phyloP scores from a whole-genome alignment of 257 asterid species.

The Cruciata laevipes region DNA sequence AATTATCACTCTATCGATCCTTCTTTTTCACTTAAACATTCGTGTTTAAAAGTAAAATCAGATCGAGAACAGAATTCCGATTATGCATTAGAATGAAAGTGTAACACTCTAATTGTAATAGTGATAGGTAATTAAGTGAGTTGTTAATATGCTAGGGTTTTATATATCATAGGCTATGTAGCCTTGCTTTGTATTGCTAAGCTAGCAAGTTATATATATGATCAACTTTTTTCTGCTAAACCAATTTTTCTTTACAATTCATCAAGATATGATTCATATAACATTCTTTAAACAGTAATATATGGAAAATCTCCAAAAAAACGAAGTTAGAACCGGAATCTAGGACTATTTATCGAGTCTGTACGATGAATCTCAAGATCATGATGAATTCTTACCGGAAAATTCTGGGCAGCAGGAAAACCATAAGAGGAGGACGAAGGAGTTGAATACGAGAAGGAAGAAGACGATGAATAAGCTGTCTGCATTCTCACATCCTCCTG shows the following conservation, averaged over 20 bases:
- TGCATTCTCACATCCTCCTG: slow-evolving; percentile 68
- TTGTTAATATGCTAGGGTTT: neutral
- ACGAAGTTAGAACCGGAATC: neutral
- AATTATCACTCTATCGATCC: neutral
- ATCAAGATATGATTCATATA: neutral
- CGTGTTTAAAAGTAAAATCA: neutral
- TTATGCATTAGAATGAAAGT: neutral
- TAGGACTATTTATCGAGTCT: neutral
- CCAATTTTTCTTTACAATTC: no score
- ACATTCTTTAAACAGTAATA: neutral
- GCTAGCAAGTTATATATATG: neutral
- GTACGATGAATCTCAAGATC: neutral
- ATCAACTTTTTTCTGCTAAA: neutral
- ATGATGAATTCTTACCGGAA: slow-evolving; percentile 31
- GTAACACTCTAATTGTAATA: neutral
- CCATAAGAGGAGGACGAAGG: slow-evolving; percentile 46
- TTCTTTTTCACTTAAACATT: neutral
- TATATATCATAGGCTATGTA: neutral
- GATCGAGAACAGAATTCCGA: neutral
- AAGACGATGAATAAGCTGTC: slow-evolving; percentile 45
- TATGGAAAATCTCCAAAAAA: neutral
- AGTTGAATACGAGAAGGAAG: slow-evolving; percentile 38
- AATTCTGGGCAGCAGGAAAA: slow-evolving; percentile 42
- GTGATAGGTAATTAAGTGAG: neutral
- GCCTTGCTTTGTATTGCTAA: neutral